These are phyloP conservation scores for Entoloma clypeatum DNA, from an alignment of 1,284 basidiomycete species.

Conservation along the genomic window DNA sequence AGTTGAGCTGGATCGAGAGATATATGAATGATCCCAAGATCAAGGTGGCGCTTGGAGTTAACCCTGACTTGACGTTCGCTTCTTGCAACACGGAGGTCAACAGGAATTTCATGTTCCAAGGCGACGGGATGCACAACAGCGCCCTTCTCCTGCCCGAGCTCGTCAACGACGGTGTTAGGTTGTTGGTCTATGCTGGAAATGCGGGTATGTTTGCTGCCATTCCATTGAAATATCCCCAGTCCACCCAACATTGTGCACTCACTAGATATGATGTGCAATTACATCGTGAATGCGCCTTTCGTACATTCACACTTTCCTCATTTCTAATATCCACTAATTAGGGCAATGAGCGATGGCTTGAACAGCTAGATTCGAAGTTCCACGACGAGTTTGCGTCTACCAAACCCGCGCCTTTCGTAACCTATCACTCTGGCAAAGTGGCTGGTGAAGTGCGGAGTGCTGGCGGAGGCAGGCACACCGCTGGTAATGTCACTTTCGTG, in stretches of 20 bases:
- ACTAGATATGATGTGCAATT: constrained; percentile 81
- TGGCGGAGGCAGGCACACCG: constrained; percentile 53
- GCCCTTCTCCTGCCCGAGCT: constrained; percentile 72
- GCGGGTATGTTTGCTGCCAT: constrained; percentile 41
- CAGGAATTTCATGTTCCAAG: constrained; percentile 65
- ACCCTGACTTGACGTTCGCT: constrained; percentile 60
- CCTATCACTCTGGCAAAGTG: constrained; percentile 39
- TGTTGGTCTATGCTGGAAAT: constrained; percentile 83
- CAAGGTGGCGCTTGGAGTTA: constrained; percentile 76
- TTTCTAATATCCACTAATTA: constrained; percentile 20
- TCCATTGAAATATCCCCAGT: constrained; percentile 29
- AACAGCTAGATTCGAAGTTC: constrained; percentile 58
- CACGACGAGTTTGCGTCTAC: constrained; percentile 56
- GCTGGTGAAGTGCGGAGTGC: constrained; percentile 62
- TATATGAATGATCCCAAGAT: constrained; percentile 72
- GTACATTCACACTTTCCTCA: constrained; percentile 23
- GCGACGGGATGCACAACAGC: constrained; percentile 78
- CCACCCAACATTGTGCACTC: neutral
- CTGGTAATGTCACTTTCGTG: constrained; percentile 77
- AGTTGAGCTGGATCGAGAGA: constrained; percentile 77
- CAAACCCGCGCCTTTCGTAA: constrained; percentile 53
- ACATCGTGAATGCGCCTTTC: constrained; percentile 44
- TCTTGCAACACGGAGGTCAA: constrained; percentile 64
- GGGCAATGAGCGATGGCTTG: constrained; percentile 75
- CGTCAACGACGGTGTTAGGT: constrained; percentile 69